Evolutionary conservation across 2,329 filamentous ascomycete species (phyloP).

Genomic region (Aspergillus floridensis): DNA sequence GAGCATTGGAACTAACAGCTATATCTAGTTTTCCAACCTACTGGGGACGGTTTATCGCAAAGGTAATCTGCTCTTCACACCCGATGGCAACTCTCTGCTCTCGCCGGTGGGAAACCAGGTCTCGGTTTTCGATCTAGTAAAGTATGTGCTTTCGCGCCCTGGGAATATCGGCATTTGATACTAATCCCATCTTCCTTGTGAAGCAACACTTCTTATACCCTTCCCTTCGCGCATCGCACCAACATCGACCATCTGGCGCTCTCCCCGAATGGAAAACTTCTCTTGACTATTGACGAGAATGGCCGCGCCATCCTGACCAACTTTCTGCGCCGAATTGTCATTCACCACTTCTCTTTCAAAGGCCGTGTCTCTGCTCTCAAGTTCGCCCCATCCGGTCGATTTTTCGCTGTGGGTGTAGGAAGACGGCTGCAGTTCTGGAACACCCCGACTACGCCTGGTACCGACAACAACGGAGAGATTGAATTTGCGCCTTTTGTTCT

Average conservation of each 20-base stretch:
- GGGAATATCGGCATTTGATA: neutral
- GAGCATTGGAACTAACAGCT: constrained; percentile 1
- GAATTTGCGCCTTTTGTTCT: constrained; percentile 94
- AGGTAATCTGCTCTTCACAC: constrained; percentile 94
- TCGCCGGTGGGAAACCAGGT: constrained; percentile 96
- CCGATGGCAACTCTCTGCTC: constrained; percentile 91
- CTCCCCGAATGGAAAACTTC: constrained; percentile 83
- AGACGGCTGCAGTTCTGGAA: constrained; percentile 93
- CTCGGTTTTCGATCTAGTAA: constrained; percentile 91
- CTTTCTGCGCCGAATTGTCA: constrained; percentile 75
- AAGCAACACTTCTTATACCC: constrained; percentile 49
- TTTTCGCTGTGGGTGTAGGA: constrained; percentile 87
- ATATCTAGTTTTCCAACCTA: constrained; percentile 84
- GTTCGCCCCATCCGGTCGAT: constrained; percentile 85
- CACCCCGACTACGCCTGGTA: constrained; percentile 83
- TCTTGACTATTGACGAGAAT: constrained; percentile 91
- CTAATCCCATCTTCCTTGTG: constrained; percentile 7
- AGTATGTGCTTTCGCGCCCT: constrained; percentile 56
- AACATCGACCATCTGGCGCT: constrained; percentile 88
- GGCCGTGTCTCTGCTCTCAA: constrained; percentile 76
- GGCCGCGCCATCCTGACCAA: constrained; percentile 92
- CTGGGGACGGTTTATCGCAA: constrained; percentile 97
- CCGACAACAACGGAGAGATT: constrained; percentile 73
- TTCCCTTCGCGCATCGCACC: constrained; percentile 80
- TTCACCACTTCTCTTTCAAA: constrained; percentile 96